Evolutionary conservation across 805 yeast species (phyloP), one percentile per base, ranked within the genome.

Genomic region (Priceomyces fermenticarens): DNA sequence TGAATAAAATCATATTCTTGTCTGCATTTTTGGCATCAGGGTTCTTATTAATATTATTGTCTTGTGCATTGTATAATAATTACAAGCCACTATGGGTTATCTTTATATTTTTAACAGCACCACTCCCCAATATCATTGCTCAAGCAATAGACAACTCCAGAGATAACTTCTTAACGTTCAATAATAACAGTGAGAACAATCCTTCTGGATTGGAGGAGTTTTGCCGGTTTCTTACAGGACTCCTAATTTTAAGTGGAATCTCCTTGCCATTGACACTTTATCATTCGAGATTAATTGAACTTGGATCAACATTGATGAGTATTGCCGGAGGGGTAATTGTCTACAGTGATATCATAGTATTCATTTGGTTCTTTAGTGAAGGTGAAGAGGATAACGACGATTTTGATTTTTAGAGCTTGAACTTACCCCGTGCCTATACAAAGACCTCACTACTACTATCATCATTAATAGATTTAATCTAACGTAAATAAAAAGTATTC

Each of bases 1-100:
- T 70, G 50, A 70, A 70, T 51, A 69, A 70, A 45, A 70, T 70
- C 49, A 70, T 70, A 47, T 70, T 70, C 53, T 61, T 70, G 38
- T 66, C 72, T 40, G 75, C 74, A 33, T 65, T 70, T 39, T 55
- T 70, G 29, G 76, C 76, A 7, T 60, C 71, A 13, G 76, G 76
- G 26, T 70, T 70, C 48, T 55, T 70, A 23, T 54, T 70, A 31
- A 70, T 70, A 32, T 51, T 70, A 31, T 60, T 70, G 43, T 67
- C 73, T 39, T 70, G 76, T 52, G 76, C 76, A 28, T 59, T 70
- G 39, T 70, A 60, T 55, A 61, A 62, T 46, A 70, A 68, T 48
- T 70, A 69, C 62, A 54, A 52, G 36, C 68, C 71, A 9, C 48
- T 66, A 34, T 64, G 73, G 73, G 75, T 70, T 25, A 68, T 70